Evolutionary conservation across 1,284 basidiomycete species (phyloP).

Genomic region (Erythrobasidium hasegawianum): DNA sequence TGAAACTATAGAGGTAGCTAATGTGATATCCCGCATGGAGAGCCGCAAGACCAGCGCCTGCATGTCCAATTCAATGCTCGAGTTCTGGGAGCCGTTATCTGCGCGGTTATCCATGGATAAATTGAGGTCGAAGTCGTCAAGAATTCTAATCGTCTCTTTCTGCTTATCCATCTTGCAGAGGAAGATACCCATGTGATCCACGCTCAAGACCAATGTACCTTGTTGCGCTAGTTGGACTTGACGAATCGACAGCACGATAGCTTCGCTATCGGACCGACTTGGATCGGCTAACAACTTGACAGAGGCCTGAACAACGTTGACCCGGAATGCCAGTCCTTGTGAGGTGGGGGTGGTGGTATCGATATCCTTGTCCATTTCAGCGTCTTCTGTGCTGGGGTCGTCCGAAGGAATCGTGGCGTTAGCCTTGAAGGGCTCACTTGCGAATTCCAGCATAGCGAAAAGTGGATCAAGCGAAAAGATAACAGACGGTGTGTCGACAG

Average conservation of each 20-base stretch:
- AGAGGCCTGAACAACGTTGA: conserved; percentile 89
- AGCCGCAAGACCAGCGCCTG: conserved; percentile 82
- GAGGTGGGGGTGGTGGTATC: too few relatives aligned
- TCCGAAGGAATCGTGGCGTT: neutral
- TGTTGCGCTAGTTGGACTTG: conserved; percentile 90
- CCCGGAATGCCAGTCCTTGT: conserved; percentile 56
- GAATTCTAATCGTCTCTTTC: conserved; percentile 79
- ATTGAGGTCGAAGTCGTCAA: conserved; percentile 88
- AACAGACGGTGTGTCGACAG: conserved; percentile 87
- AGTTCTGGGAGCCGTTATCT: conserved; percentile 69
- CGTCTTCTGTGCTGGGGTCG: neutral
- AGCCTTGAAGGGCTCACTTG: conserved; percentile 61
- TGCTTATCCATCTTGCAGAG: conserved; percentile 79
- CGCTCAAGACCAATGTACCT: conserved; percentile 76
- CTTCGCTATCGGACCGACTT: conserved; percentile 71
- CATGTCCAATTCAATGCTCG: conserved; percentile 76
- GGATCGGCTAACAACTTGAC: conserved; percentile 87
- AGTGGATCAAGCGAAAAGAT: conserved; percentile 92
- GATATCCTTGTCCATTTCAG: neutral
- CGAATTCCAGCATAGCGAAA: conserved; percentile 81
- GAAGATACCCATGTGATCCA: conserved; percentile 88
- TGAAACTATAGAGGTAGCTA: conserved; percentile 84
- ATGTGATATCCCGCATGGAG: conserved; percentile 75
- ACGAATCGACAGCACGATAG: conserved; percentile 78
- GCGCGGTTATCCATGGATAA: conserved; percentile 78